Percentiles rank a stretch among this genome's conserved stretches.
phyloP scores from a whole-genome alignment of 257 asterid genomes.

The Ligustrum vulgare region DNA sequence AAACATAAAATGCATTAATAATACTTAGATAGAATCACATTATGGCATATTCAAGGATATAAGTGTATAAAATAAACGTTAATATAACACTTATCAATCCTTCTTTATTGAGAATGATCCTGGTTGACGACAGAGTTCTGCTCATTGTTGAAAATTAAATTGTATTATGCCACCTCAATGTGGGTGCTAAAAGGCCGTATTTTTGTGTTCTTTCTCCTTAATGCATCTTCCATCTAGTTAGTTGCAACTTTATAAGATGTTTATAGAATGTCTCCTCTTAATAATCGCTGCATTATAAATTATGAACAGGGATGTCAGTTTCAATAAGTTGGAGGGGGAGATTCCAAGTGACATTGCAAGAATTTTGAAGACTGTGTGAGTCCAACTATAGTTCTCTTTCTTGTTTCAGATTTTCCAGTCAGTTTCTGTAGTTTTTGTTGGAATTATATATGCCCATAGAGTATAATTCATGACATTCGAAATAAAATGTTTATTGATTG shows the following conservation, averaged over 20 bases:
- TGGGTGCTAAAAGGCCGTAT: not conserved
- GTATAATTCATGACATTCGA: too few species aligned
- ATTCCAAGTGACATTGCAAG: constrained; percentile 58
- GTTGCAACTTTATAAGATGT: not conserved
- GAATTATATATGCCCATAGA: too few species aligned
- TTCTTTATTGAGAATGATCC: not conserved
- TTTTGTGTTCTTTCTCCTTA: not conserved
- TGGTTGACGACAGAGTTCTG: not conserved
- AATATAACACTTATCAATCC: too few species aligned
- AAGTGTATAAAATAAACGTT: too few species aligned
- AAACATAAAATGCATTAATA: too few species aligned
- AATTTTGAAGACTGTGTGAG: constrained; percentile 68
- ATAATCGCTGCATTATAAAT: constrained; percentile 13
- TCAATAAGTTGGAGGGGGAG: constrained; percentile 65
- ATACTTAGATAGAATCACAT: too few species aligned
- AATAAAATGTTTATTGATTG: too few species aligned
- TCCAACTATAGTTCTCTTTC: constrained; percentile 13
- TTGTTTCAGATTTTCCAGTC: not conserved
- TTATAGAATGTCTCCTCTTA: constrained; percentile 12
- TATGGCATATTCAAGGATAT: too few species aligned
- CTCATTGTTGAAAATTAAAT: not conserved
- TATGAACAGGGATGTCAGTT: constrained; percentile 74
- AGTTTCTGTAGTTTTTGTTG: not conserved
- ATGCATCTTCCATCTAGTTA: not conserved
- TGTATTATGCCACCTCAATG: not conserved